These are phyloP conservation scores for Periconia macrospinosa DNA, from an alignment of 2,329 filamentous ascomycete species.

Conservation along the genomic window DNA sequence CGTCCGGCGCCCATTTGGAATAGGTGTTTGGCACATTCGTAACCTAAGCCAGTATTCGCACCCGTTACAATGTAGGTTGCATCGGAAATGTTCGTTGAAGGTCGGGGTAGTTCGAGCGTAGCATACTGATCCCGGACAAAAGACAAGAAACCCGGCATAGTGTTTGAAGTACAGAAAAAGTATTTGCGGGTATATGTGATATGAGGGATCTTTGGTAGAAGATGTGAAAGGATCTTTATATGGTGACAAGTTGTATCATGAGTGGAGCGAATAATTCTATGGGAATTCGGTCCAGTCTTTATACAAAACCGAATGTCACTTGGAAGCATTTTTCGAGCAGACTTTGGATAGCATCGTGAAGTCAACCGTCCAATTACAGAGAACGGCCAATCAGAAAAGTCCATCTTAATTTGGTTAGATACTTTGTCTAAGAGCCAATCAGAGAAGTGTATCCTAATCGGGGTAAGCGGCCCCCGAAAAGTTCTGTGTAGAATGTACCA, in stretches of 20 bases:
- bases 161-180: neutral
- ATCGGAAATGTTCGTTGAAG: neutral
- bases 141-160: neutral
- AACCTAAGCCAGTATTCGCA: constrained; percentile 15
- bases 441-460: neutral
- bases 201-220: neutral
- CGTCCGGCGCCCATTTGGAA: neutral
- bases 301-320: neutral
- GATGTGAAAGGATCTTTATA: no score
- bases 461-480: neutral
- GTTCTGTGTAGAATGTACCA: neutral
- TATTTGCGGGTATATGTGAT: neutral
- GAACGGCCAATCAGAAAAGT: neutral
- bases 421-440: neutral
- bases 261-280: neutral
- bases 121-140: neutral
- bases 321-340: no score
- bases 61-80: constrained; percentile 12
- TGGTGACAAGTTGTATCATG: no score
- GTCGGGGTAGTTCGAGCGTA: neutral
- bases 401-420: neutral
- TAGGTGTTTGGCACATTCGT: constrained; percentile 12
- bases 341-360: no score
- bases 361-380: neutral
- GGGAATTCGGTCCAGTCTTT: neutral